Percentiles rank a stretch among this genome's conserved stretches.
Conservation (phyloP, 1,139 yeast genomes). For the Saccharomyces hybrid region DNA sequence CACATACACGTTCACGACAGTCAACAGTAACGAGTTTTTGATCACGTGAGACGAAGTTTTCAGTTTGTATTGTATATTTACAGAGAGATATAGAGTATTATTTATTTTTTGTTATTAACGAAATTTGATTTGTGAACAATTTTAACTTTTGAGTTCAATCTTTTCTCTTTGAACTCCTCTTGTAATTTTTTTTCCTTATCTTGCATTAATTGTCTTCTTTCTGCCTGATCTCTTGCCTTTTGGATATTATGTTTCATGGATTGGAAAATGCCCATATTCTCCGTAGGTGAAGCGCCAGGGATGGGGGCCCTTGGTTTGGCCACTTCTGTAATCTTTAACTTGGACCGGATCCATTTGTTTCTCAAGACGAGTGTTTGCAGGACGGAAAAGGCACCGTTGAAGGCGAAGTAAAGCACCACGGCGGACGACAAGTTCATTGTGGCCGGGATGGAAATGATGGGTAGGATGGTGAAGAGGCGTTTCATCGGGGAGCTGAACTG, state of each 20-base stretch:
- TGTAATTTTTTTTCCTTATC: slow-evolving; percentile 30
- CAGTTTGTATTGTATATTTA: background rate
- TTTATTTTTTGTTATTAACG: slow-evolving; percentile 12
- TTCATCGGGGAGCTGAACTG: slow-evolving; percentile 64
- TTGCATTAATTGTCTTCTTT: slow-evolving; percentile 33
- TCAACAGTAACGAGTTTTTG: too few relatives aligned
- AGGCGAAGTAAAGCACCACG: slow-evolving; percentile 75
- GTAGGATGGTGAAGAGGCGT: slow-evolving; percentile 64
- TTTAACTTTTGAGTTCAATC: slow-evolving; percentile 29
- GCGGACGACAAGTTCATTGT: slow-evolving; percentile 84
- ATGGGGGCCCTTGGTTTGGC: slow-evolving; percentile 34
- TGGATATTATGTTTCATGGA: slow-evolving; percentile 58
- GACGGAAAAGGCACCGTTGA: slow-evolving; percentile 68
- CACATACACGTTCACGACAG: too few relatives aligned
- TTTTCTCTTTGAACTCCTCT: slow-evolving; percentile 29
- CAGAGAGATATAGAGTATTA: slow-evolving; percentile 5
- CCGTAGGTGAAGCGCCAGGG: slow-evolving; percentile 38
- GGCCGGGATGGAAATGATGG: slow-evolving; percentile 73
- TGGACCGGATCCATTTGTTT: slow-evolving; percentile 47
- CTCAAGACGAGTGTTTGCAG: slow-evolving; percentile 62
- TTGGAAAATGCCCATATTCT: slow-evolving; percentile 38
- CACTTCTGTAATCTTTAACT: slow-evolving; percentile 59
- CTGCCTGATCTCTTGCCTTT: slow-evolving; percentile 47
- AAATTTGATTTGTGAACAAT: slow-evolving; percentile 31
- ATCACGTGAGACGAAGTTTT: too few relatives aligned